These are phyloP conservation scores for Bipolaris cookei DNA, from an alignment of 2,329 filamentous ascomycete genomes.

Conservation along the genomic window DNA sequence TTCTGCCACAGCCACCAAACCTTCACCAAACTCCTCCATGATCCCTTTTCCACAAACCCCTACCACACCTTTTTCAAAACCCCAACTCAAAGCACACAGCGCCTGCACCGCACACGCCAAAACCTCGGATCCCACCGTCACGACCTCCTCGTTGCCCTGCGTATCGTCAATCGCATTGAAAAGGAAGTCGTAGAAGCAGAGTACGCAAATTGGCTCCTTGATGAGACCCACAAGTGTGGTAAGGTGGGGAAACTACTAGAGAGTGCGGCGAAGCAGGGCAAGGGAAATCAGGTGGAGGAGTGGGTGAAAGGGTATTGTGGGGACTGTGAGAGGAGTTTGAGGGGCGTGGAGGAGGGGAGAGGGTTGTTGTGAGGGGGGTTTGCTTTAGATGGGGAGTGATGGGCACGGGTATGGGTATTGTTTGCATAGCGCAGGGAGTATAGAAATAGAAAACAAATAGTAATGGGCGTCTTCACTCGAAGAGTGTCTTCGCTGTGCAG, in stretches of 20 bases:
- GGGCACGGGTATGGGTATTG: not conserved
- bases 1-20: constrained; percentile 40
- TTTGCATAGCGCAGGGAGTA: constrained; percentile 1
- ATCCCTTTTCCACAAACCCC: constrained; percentile 26
- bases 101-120: constrained; percentile 79
- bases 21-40: constrained; percentile 45
- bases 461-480: not conserved
- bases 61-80: constrained; percentile 30
- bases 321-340: constrained; percentile 59
- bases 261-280: constrained; percentile 45
- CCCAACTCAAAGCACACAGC: constrained; percentile 51
- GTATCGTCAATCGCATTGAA: constrained; percentile 88
- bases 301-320: constrained; percentile 69
- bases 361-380: constrained; percentile 4
- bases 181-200: constrained; percentile 83
- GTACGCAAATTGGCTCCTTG: constrained; percentile 90
- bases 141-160: constrained; percentile 87
- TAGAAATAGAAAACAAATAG: not conserved
- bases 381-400: constrained; percentile 4
- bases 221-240: constrained; percentile 78
- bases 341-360: constrained; percentile 12
- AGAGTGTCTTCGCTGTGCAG: not conserved
- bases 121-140: constrained; percentile 84
- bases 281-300: constrained; percentile 55
- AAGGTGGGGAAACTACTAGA: constrained; percentile 61